Evolutionary conservation across 148 eudicot species (phyloP).

Genomic region (Rhododendron kiyosumense): DNA sequence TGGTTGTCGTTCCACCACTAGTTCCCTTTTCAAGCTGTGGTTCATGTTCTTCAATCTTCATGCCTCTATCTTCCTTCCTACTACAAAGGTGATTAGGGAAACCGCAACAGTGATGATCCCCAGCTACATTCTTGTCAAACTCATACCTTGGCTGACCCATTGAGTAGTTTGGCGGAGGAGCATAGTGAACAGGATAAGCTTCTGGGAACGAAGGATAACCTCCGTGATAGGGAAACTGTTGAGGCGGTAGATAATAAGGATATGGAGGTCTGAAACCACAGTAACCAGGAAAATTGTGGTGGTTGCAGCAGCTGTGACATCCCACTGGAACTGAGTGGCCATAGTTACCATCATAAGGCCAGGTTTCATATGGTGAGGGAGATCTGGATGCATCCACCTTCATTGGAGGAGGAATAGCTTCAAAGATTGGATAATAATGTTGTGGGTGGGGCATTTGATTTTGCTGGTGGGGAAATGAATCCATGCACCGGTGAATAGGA

Average conservation of each 20-base stretch:
- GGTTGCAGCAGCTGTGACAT: constrained; percentile 45
- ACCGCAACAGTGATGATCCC: constrained; percentile 54
- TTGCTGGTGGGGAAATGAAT: constrained; percentile 28
- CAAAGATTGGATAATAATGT: constrained; percentile 27
- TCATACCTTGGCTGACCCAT: constrained; percentile 46
- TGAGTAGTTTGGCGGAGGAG: constrained; percentile 43
- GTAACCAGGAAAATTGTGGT: constrained; percentile 29
- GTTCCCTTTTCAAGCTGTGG: constrained; percentile 28
- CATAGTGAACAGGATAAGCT: constrained; percentile 30
- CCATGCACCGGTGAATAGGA: constrained; percentile 24
- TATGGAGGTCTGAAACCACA: constrained; percentile 37
- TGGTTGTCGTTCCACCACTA: constrained; percentile 2
- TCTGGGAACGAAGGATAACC: constrained; percentile 34
- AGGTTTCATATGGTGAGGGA: constrained; percentile 23
- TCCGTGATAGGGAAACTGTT: constrained; percentile 24
- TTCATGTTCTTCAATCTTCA: constrained; percentile 50
- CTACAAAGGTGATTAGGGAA: constrained; percentile 34
- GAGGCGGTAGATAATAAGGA: constrained; percentile 34
- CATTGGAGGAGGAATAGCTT: constrained; percentile 26
- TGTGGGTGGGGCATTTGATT: constrained; percentile 29
- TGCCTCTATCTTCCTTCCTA: constrained; percentile 30
- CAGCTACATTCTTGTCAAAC: constrained; percentile 32
- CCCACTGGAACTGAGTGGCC: constrained; percentile 30
- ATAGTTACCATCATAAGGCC: constrained; percentile 34
- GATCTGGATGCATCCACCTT: constrained; percentile 19